Evolutionary conservation across 352 stramenopile genomes (phyloP).

Genomic region (Pelagophyceae sp.): DNA sequence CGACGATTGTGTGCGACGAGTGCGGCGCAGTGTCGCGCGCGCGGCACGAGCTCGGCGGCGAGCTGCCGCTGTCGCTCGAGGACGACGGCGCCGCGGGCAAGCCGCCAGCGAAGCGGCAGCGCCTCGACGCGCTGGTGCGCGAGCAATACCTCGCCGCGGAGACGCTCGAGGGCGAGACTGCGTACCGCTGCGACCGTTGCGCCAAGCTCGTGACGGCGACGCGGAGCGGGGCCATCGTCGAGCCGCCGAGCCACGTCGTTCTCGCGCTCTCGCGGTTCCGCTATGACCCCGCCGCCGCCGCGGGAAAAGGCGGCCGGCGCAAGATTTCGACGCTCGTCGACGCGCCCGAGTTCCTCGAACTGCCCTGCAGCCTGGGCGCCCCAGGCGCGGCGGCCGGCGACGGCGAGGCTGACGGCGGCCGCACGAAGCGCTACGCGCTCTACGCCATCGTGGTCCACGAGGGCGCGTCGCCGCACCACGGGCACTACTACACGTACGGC

Average conservation of each 20-base stretch:
- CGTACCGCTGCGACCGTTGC: background rate
- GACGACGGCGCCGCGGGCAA: background rate
- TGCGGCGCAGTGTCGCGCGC: background rate
- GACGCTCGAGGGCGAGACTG: background rate
- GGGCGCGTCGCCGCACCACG: background rate
- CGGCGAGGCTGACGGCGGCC: no score
- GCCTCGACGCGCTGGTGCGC: background rate
- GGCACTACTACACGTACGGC: background rate
- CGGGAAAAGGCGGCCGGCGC: background rate
- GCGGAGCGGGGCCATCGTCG: background rate
- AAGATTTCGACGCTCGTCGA: background rate
- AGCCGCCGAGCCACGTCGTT: background rate
- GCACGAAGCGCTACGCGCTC: background rate
- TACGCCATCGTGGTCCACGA: conserved; percentile 7
- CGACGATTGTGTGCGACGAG: background rate
- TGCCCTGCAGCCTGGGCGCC: background rate
- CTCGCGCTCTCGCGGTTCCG: background rate
- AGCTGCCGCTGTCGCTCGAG: background rate
- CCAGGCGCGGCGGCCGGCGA: no score
- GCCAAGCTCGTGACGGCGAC: background rate
- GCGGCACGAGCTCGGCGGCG: background rate
- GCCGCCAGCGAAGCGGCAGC: background rate
- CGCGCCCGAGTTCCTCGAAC: background rate
- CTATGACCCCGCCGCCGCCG: background rate
- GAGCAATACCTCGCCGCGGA: background rate